These are phyloP conservation scores for Nannochloropsis salina DNA, from an alignment of 108 stramenopile genomes.

Conservation along the genomic window DNA sequence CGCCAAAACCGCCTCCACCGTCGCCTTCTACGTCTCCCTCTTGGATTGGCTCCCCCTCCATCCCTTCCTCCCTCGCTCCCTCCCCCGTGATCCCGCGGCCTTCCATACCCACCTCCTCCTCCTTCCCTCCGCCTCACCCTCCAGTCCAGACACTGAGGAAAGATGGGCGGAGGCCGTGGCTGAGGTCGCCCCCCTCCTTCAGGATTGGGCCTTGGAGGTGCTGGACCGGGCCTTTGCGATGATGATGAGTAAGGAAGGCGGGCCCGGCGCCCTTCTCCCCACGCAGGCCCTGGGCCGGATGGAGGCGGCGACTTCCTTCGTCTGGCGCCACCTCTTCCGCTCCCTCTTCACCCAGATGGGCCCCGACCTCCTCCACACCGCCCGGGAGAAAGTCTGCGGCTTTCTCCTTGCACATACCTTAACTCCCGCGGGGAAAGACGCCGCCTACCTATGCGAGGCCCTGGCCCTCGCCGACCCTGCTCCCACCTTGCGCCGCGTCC, in stretches of 20 bases:
- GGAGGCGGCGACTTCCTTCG: neutral
- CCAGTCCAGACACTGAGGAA: neutral
- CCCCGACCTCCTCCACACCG: neutral
- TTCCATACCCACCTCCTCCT: neutral
- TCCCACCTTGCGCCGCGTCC: neutral
- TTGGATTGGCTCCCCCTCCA: constrained; percentile 40
- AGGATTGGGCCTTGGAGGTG: constrained; percentile 38
- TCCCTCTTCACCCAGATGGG: neutral
- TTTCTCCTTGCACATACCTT: neutral
- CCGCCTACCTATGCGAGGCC: neutral
- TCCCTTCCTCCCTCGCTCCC: constrained; percentile 21
- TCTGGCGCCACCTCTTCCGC: neutral
- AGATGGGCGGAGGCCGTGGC: constrained; percentile 26
- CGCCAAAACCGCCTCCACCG: constrained; percentile 33
- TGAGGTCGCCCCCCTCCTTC: constrained; percentile 24
- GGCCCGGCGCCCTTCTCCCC: neutral
- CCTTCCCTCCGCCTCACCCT: neutral
- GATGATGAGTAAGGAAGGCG: constrained; percentile 28
- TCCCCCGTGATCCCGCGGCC: neutral
- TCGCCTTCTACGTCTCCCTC: constrained; percentile 28
- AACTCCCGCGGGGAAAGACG: neutral
- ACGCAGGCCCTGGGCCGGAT: neutral
- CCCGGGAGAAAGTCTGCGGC: neutral
- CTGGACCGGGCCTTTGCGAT: constrained; percentile 32
- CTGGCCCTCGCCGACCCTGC: neutral